Evolutionary conservation across 2,329 filamentous ascomycete genomes (phyloP).

Genomic region (Gaeumannomyces sp.): DNA sequence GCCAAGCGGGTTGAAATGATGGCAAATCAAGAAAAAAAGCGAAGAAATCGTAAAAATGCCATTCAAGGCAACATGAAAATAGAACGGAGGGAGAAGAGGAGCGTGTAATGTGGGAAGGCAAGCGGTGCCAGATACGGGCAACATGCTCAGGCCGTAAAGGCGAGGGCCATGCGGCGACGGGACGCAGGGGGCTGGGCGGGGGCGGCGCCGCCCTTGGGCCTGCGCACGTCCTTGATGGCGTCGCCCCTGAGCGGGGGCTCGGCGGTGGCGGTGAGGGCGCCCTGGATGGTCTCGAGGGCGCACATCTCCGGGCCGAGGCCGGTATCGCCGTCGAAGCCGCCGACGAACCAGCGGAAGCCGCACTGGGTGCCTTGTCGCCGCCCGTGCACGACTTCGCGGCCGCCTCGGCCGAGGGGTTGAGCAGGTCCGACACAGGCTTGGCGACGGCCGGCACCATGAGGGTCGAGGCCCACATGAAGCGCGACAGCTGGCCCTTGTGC

Average conservation of each 20-base stretch:
- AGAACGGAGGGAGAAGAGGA: background rate
- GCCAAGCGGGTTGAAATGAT: background rate
- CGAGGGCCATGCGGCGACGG: background rate
- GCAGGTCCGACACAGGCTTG: conserved; percentile 37
- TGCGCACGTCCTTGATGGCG: conserved; percentile 40
- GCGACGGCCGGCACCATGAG: conserved; percentile 50
- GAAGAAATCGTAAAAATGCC: background rate
- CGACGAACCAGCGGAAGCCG: conserved; percentile 57
- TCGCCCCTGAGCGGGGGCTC: conserved; percentile 39
- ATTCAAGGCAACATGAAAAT: too few relatives aligned
- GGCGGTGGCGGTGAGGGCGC: conserved; percentile 41
- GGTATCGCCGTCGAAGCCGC: conserved; percentile 45
- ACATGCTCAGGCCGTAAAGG: background rate
- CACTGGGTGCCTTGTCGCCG: conserved; percentile 45
- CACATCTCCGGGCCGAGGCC: conserved; percentile 61
- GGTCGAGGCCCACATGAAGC: conserved; percentile 56
- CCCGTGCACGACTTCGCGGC: conserved; percentile 53
- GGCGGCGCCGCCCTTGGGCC: conserved; percentile 10
- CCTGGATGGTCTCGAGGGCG: conserved; percentile 57
- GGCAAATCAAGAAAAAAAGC: background rate
- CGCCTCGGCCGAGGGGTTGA: conserved; percentile 47
- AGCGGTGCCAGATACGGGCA: too few relatives aligned
- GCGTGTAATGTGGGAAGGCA: background rate
- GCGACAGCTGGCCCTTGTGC: conserved; percentile 62
- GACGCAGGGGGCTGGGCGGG: background rate